Evolutionary conservation across 768 basidiomycete genomes (phyloP).

Genomic region (Leccinum longicurvipes): DNA sequence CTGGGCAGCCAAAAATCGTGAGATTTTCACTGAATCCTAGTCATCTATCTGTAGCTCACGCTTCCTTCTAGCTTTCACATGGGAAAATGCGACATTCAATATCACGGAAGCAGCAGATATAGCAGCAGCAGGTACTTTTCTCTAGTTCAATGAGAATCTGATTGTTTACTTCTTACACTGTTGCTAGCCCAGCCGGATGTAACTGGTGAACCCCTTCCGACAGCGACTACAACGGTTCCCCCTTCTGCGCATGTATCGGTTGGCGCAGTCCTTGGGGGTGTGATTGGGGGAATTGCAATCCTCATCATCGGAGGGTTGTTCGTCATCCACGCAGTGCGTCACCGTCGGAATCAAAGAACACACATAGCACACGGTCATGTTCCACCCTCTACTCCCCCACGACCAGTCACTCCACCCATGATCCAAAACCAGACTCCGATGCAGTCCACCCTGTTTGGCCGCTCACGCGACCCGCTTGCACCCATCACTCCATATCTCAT

Average conservation of each 20-base stretch:
- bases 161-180: neutral
- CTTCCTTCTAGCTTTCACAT: conserved; percentile 14
- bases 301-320: conserved; percentile 16
- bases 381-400: conserved; percentile 1
- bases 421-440: neutral
- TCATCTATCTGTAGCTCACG: neutral
- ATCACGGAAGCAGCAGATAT: conserved; percentile 4
- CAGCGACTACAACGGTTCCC: conserved; percentile 3
- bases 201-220: conserved; percentile 12
- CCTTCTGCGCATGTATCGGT: conserved; percentile 8
- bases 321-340: conserved; percentile 8
- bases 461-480: neutral
- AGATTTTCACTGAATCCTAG: neutral
- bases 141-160: neutral
- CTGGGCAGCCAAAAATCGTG: conserved; percentile 25
- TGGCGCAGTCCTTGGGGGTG: conserved; percentile 22
- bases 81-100: conserved; percentile 17
- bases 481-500: neutral
- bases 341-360: conserved; percentile 6
- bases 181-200: conserved; percentile 14
- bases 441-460: neutral
- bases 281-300: conserved; percentile 15
- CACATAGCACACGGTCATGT: neutral
- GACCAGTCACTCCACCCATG: neutral
- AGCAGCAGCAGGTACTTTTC: conserved; percentile 10